Evolutionary conservation across 169 alveolate species (phyloP).

Genomic region (Plasmodium malariae): DNA sequence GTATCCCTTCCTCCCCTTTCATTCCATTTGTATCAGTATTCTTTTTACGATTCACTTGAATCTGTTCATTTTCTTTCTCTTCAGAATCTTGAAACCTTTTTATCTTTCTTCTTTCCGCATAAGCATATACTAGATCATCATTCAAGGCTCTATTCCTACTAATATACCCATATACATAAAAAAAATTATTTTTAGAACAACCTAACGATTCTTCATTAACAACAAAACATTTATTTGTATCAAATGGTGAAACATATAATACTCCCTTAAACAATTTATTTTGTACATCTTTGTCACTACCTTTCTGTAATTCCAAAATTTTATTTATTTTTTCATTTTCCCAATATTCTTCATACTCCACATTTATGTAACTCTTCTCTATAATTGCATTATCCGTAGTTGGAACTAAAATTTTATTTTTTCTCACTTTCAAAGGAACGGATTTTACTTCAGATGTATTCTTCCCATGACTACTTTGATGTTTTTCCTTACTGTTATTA

Average conservation of each 20-base stretch:
- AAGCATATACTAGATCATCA: slow-evolving; percentile 84
- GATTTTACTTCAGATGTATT: background rate
- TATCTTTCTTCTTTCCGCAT: slow-evolving; percentile 77
- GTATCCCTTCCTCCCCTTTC: background rate
- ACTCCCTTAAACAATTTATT: slow-evolving; percentile 50
- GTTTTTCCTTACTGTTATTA: background rate
- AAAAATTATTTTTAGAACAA: slow-evolving; percentile 23
- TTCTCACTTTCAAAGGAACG: too few species aligned
- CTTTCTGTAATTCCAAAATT: slow-evolving; percentile 12
- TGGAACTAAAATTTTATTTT: background rate
- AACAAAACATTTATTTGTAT: slow-evolving; percentile 59
- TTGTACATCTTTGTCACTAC: background rate
- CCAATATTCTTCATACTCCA: slow-evolving; percentile 67
- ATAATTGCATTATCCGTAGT: background rate
- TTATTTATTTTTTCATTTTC: slow-evolving; percentile 41
- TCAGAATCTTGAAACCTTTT: slow-evolving; percentile 1
- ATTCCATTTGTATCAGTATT: too few species aligned
- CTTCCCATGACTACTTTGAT: background rate
- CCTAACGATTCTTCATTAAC: slow-evolving; percentile 11
- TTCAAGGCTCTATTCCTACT: slow-evolving; percentile 86
- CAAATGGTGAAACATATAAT: slow-evolving; percentile 66
- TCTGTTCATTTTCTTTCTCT: slow-evolving; percentile 1
- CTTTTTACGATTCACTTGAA: background rate
- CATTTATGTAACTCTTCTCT: slow-evolving; percentile 19
- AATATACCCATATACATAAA: slow-evolving; percentile 83